Evolutionary conservation across 1,139 yeast genomes (phyloP).

Genomic region (Lodderomyces pseudojiufengensis): DNA sequence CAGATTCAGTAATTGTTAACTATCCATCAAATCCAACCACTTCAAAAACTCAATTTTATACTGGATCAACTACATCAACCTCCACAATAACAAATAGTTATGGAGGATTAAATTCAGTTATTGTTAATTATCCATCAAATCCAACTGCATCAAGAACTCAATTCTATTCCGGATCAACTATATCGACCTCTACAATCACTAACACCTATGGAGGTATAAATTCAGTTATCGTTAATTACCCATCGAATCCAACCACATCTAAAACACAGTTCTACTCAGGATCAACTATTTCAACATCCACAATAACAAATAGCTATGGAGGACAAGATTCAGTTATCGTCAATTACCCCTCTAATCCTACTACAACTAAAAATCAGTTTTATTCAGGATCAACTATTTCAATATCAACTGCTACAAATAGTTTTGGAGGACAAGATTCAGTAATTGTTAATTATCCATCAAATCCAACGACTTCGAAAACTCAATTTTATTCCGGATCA

Average conservation of each 20-base stretch:
- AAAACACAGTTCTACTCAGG: conserved; percentile 11
- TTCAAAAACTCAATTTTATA: conserved; percentile 11
- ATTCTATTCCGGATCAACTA: conserved; percentile 9
- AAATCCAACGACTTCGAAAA: conserved; percentile 12
- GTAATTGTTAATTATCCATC: conserved; percentile 20
- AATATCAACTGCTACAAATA: conserved; percentile 1
- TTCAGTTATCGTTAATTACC: conserved; percentile 18
- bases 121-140: conserved; percentile 16
- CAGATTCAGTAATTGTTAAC: conserved; percentile 17
- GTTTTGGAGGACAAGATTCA: conserved; percentile 15
- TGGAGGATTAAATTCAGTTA: conserved; percentile 14
- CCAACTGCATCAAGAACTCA: conserved; percentile 10
- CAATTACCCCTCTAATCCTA: conserved; percentile 16
- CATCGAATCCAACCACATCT: conserved; percentile 14
- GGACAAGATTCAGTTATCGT: conserved; percentile 18
- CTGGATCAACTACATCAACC: conserved; percentile 14
- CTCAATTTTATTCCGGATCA: conserved; percentile 10
- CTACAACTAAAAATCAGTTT: conserved; percentile 11
- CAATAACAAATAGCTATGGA: conserved; percentile 10
- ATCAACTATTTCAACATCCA: conserved; percentile 8
- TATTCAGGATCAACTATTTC: not conserved
- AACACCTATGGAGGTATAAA: conserved; percentile 14
- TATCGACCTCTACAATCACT: conserved; percentile 10
- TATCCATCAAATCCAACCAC: conserved; percentile 16
- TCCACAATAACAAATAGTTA: conserved; percentile 5